These are phyloP conservation scores for Trametes gibbosa DNA, from an alignment of 768 basidiomycete genomes.

Conservation along the genomic window DNA sequence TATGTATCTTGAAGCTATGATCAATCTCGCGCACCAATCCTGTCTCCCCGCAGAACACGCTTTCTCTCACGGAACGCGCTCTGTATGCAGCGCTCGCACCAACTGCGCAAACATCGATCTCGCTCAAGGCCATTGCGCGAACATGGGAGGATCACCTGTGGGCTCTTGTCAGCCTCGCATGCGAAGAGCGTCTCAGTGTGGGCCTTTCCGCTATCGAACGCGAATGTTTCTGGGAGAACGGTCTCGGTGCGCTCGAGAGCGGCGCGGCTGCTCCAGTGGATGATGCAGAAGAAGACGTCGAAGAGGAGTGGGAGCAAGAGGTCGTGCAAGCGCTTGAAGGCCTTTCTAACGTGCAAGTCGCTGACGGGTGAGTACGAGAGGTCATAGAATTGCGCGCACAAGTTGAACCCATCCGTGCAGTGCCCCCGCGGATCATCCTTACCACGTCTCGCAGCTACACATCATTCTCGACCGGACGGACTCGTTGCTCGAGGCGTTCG, in stretches of 20 bases:
- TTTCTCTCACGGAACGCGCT: slow-evolving; percentile 75
- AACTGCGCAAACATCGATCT: slow-evolving; percentile 57
- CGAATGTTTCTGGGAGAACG: slow-evolving; percentile 82
- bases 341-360: slow-evolving; percentile 53
- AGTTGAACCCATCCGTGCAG: slow-evolving; percentile 30
- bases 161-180: slow-evolving; percentile 80
- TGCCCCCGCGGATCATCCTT: slow-evolving; percentile 66
- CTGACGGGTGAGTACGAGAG: slow-evolving; percentile 53
- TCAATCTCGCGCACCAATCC: neutral
- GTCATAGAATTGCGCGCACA: neutral
- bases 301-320: slow-evolving; percentile 61
- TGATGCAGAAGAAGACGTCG: slow-evolving; percentile 21
- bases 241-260: slow-evolving; percentile 42
- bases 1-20: slow-evolving; percentile 42
- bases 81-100: slow-evolving; percentile 86
- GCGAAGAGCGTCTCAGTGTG: slow-evolving; percentile 65
- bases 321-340: slow-evolving; percentile 55
- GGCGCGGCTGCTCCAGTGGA: slow-evolving; percentile 21
- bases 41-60: slow-evolving; percentile 40
- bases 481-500: slow-evolving; percentile 66
- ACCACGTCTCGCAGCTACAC: slow-evolving; percentile 78
- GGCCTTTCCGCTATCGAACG: slow-evolving; percentile 35
- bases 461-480: slow-evolving; percentile 74
- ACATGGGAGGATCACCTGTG: slow-evolving; percentile 97
- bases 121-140: slow-evolving; percentile 71